Conservation (phyloP, 169 alveolate genomes). For the Plasmodium reichenowi region DNA sequence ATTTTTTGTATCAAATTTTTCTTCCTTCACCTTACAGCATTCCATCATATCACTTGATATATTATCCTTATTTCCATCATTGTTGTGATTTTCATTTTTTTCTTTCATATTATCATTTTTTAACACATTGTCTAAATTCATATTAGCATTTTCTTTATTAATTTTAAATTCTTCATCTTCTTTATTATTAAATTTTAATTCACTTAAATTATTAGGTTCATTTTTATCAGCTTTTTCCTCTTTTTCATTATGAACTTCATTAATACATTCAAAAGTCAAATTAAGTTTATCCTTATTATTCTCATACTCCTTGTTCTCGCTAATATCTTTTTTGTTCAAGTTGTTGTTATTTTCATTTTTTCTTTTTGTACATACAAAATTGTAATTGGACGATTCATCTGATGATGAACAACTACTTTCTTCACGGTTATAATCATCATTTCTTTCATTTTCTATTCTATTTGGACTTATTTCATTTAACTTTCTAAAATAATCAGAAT, state of each 20-base stretch:
- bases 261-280: background rate
- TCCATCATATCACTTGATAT: background rate
- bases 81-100: background rate
- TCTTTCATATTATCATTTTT: constrained; percentile 13
- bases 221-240: background rate
- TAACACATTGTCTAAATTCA: background rate
- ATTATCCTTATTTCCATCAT: background rate
- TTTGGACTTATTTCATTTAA: constrained; percentile 8
- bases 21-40: background rate
- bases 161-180: background rate
- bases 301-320: background rate
- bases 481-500: constrained; percentile 32
- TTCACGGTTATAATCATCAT: background rate
- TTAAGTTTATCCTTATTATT: background rate
- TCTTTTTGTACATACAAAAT: background rate
- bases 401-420: background rate
- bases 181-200: too few relatives aligned
- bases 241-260: constrained; percentile 2
- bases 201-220: background rate
- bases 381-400: background rate
- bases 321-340: background rate
- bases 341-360: background rate
- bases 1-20: background rate
- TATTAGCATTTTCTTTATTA: too few relatives aligned
- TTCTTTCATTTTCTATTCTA: background rate